Evolutionary conservation across 2,329 filamentous ascomycete genomes (phyloP).

Genomic region (Plectosphaerella plurivora): DNA sequence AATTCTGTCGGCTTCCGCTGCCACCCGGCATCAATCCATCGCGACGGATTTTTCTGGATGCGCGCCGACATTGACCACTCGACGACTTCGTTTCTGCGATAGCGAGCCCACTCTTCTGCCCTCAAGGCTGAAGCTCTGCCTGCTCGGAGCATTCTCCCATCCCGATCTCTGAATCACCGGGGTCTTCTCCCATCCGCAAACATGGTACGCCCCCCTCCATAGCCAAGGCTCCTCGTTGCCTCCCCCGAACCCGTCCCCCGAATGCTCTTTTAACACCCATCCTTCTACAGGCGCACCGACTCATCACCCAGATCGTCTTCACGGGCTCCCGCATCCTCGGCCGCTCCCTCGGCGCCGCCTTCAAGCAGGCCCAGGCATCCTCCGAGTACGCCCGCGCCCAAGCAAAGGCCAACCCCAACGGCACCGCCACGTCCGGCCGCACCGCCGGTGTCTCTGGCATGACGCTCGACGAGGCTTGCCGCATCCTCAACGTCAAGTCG

Average conservation of each 20-base stretch:
- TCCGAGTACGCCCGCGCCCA: conserved; percentile 75
- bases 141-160: neutral
- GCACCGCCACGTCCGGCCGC: conserved; percentile 43
- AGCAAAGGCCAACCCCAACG: conserved; percentile 50
- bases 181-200: neutral
- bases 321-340: conserved; percentile 89
- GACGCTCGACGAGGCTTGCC: conserved; percentile 93
- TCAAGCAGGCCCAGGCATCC: conserved; percentile 88
- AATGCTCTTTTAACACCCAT: neutral
- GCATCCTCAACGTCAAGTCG: conserved; percentile 92
- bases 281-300: conserved; percentile 9
- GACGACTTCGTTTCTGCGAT: neutral
- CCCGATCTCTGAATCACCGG: neutral
- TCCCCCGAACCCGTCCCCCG: neutral
- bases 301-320: conserved; percentile 89
- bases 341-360: conserved; percentile 89
- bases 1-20: neutral
- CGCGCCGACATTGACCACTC: neutral
- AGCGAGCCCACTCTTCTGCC: neutral
- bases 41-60: neutral
- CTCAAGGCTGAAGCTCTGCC: neutral
- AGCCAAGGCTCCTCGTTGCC: neutral
- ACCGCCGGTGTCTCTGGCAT: conserved; percentile 61
- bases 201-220: conserved; percentile 7
- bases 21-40: neutral